Base-by-base conservation (phyloP, 768 basidiomycete genomes). In the Leccinum sublutescens region DNA sequence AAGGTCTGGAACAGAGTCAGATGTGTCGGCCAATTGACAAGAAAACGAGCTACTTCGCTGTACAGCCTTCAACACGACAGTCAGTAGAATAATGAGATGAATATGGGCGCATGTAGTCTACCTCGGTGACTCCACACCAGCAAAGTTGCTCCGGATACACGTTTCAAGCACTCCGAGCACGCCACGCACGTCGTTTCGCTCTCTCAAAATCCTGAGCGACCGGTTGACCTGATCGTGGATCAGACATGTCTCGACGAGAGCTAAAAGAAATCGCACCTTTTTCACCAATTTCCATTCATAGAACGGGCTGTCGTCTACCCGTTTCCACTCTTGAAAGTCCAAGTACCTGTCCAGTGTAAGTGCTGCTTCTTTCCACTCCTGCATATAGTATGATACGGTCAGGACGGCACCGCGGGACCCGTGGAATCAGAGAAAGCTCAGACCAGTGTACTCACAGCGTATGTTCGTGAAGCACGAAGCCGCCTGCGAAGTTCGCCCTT, bases 321-420 rank as follows among this genome's bases (percentile, higher is more conserved):
- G 80, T 72, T 98, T 98, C 97, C 97, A 99, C 56, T 87, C 85
- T 57, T 93, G 81, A 66, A 97, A 96, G 6, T 87, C 80, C 27
- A 98, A 78, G 76, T 89, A 89, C 56, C 83, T 80, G 67, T 99
- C 97, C 61, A 99, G 71, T 45, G 79, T 81, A 55, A 81, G 74
- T 1, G 97, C 97, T 0, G 86, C 86, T 29, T 80, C 78, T 73
- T 89, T 93, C 97, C 97, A 99, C 75, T 97, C 91, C 80, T 91
- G 63, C 10, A 55, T 6, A 38, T 19, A 10, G 9, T 2, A n/a
- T 5, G 33, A 33, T 33, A 33, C 19, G 8, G 5, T 11, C 19
- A 57, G 47, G 49, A 36, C 27, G 21, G 10, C 5, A 27, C 14
- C 19, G 4, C 25, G 12, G 4, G 52, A 19, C 14, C 3, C 21